Evolutionary conservation across 2,329 filamentous ascomycete species (phyloP), one percentile per base, ranked within the genome.

Genomic region (Botryotinia convoluta): DNA sequence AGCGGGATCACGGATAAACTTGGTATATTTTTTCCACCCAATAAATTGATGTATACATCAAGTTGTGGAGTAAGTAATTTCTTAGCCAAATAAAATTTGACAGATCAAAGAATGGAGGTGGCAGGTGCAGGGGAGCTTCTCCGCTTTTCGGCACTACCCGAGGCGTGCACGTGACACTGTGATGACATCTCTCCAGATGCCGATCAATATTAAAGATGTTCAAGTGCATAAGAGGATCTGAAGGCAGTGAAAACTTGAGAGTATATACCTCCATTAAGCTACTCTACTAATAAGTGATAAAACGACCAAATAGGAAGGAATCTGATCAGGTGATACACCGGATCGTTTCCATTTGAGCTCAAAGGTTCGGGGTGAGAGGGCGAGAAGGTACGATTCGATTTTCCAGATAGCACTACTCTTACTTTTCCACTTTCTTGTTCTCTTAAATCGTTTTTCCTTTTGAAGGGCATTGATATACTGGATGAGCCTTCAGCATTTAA

Each of bases 61-160:
- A 9, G n/a, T 39, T 37, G 64, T 67, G 64, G 45, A 67, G 32
- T n/a, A 35, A 26, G 7, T 51, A 10, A 18, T 51, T 54, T n/a
- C 12, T 35, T 48, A 65, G 32, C 22, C 22, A 18, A n/a, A 37
- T 65, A 16, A 18, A 65, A 26, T 65, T 67, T 51, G 63, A 51
- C 63, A 67, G 22, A 20, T 26, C 6, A 37, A 67, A 54, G 14
- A 68, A 68, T 68, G 65, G 35, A 68, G 48, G 65, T 68, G 48
- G 65, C 35, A 57, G 65, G 48, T 68, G 65, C 64, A 57, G 39
- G 35, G 62, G 14, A 32, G n/a, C 29, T 68, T 68, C 48, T 68
- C 65, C 65, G 65, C 26, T 54, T 57, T 57, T 57, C 51, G 51
- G 51, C 51, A 57, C 14, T 57, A 29, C 51, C 51, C 51, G 51